These are phyloP conservation scores for Saccharomyces hybrid DNA, from an alignment of 1,139 yeast species.

Conservation along the genomic window DNA sequence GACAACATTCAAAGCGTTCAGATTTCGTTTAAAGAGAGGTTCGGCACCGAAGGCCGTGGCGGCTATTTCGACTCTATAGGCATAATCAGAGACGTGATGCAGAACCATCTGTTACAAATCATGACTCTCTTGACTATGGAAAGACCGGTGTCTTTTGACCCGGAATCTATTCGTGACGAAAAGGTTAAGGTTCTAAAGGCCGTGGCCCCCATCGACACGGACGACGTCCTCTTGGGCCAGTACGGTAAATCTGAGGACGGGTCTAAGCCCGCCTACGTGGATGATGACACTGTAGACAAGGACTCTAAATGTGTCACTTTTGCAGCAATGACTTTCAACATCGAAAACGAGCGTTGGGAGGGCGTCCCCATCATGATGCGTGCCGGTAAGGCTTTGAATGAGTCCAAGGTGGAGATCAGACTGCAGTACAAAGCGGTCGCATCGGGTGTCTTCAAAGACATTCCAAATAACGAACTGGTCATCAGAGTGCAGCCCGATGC, in stretches of 20 bases:
- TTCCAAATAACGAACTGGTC: constrained; percentile 88
- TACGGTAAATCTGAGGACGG: constrained; percentile 82
- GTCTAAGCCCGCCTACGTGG: constrained; percentile 78
- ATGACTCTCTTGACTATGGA: constrained; percentile 92
- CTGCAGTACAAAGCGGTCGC: constrained; percentile 86
- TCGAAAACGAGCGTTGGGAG: constrained; percentile 93
- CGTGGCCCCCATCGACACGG: constrained; percentile 55
- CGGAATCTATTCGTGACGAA: constrained; percentile 93
- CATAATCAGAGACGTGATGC: constrained; percentile 96
- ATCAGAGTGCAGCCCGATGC: constrained; percentile 92
- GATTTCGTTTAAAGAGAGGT: constrained; percentile 88
- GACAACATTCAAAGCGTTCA: constrained; percentile 73
- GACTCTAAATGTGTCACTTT: constrained; percentile 85
- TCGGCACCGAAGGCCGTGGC: constrained; percentile 98
- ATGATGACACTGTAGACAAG: constrained; percentile 82
- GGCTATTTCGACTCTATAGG: constrained; percentile 96
- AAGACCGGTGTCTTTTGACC: constrained; percentile 80
- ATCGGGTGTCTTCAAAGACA: constrained; percentile 70
- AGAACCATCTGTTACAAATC: constrained; percentile 91
- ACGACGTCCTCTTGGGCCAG: constrained; percentile 80
- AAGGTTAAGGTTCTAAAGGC: constrained; percentile 89
- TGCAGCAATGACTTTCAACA: constrained; percentile 74
- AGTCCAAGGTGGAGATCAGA: constrained; percentile 89
- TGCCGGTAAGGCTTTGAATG: constrained; percentile 94
- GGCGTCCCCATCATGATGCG: constrained; percentile 94